phyloP scores from a whole-genome alignment of 371 early-diverging fungal species.

The Mucor mucedo region DNA sequence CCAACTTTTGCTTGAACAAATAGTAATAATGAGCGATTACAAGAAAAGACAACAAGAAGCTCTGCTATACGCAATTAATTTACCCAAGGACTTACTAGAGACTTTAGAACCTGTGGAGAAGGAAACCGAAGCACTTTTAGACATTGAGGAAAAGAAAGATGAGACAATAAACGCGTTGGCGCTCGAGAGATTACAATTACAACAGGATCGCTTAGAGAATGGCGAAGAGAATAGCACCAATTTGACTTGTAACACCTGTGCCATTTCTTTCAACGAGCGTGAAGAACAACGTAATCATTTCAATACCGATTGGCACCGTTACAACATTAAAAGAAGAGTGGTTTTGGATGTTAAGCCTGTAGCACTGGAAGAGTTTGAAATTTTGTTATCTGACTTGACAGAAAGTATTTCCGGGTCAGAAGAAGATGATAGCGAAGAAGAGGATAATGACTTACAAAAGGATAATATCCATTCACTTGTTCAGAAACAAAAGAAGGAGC shows the following conservation, averaged over 20 bases:
- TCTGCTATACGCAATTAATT: constrained; percentile 17
- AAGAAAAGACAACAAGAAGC: constrained; percentile 1
- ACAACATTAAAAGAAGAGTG: constrained; percentile 95
- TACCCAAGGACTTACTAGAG: constrained; percentile 36
- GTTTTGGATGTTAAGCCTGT: constrained; percentile 80
- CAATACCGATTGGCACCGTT: constrained; percentile 96
- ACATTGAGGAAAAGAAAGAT: constrained; percentile 10
- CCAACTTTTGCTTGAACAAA: neutral
- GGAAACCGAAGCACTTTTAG: constrained; percentile 13
- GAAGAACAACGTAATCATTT: constrained; percentile 91
- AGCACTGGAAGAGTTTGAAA: constrained; percentile 77
- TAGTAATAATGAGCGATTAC: neutral
- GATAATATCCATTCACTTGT: constrained; percentile 44
- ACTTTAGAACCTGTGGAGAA: constrained; percentile 29
- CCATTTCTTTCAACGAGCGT: constrained; percentile 81
- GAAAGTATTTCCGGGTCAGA: constrained; percentile 62
- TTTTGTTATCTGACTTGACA: constrained; percentile 61
- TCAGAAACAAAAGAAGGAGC: constrained; percentile 39
- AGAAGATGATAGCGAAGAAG: constrained; percentile 30
- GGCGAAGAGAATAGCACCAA: neutral
- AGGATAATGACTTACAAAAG: constrained; percentile 10
- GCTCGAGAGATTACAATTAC: constrained; percentile 26
- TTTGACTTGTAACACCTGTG: constrained; percentile 82
- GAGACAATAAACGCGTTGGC: constrained; percentile 17
- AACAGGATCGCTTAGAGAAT: constrained; percentile 26